Evolutionary conservation across 2,329 filamentous ascomycete species (phyloP), one percentile per base, ranked within the genome.

Genomic region (Colletotrichum tamarilloi): DNA sequence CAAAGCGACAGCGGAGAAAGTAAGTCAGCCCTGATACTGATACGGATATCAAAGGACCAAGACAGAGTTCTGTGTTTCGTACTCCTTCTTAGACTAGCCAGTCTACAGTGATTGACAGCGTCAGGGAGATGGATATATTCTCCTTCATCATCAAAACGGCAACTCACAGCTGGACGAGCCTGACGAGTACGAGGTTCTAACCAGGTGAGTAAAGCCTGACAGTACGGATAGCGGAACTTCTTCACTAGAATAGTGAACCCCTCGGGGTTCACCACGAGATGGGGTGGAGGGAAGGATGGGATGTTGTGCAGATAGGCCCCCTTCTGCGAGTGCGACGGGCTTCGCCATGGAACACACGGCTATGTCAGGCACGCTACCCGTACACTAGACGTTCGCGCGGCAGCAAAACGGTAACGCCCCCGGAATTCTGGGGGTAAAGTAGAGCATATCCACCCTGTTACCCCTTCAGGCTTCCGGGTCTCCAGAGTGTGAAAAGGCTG

Each of bases 301-400:
- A 70, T 73, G 67, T 73, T 70, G 71, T 73, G 67, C 71, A 73
- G 71, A 70, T 66, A 67, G 46, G 52, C 19, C 42, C 55, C 42
- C 56, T 53, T 64, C 60, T 70, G 46, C 57, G 53, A 62, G 53
- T 53, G 38, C 65, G 35, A 65, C n/a, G 46, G 30, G 26, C 42
- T 49, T 35, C 46, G 24, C 28, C 58, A 62, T 42, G 56, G 55
- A 42, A 64, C 58, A 49, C 42, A 49, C 42, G 42, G 55, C 38
- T 67, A 73, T 52, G 60, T 35, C 56, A 26, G 67, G n/a, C 58
- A 57, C 30, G 8, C 30, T 32, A 32, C 30, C 30, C 9, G 30
- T 32, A 32, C 52, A 53, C 38, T 42, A 19, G 38, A 42, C 69
- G 42, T 49, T 52, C 53, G 58, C 67, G 46, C 66, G 32, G 67